Base-by-base conservation (phyloP, 257 asterid species). In the Buddleja alternifolia region DNA sequence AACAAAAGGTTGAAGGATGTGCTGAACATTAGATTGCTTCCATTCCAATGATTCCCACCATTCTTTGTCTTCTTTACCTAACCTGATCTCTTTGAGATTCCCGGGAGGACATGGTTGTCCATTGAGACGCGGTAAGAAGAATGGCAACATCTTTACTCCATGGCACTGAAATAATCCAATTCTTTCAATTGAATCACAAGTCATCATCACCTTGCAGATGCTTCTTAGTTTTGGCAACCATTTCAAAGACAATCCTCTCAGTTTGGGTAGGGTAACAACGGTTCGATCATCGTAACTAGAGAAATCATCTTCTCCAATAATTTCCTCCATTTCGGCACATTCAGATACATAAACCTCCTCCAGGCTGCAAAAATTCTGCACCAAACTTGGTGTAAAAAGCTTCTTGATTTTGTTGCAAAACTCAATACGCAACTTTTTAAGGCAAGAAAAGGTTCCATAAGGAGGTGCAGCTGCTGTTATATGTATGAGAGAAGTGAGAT, bases 21-120 rank as follows among this genome's bases (percentile, higher is more conserved):
- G 19, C 57, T 51, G 37, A 24, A 47, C 64, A 21, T 12, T 66
- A 6, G 74, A 15, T 29, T 76, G 67, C 21, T 56, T 66, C 74
- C 81, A 71, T 4, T 76, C 76, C 74, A 59, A 36, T 6, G 71
- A 71, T 24, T 66, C 74, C 77, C 81, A 76, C 81, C 81, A 76
- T 7, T 60, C 66, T 59, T 17, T 60, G 20, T 71, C 81, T 34
- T 64, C 76, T 51, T 46, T 52, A 7, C 69, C 53, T 44, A 60
- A 66, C 63, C 73, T 15, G 24, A 71, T 76, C 25, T 76, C 74
- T 40, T 67, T 54, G 4, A 71, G 77, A 59, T 45, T 39, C 23
- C 14, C 45, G 1, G 69, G 80, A 63, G 56, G 73, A 39, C 60
- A 39, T 15, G 42, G 52, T n/a, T 70, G 51, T 59, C 67, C 61